Base-by-base conservation (phyloP, 2,329 filamentous ascomycete species). In the Fonsecaea monophora region DNA sequence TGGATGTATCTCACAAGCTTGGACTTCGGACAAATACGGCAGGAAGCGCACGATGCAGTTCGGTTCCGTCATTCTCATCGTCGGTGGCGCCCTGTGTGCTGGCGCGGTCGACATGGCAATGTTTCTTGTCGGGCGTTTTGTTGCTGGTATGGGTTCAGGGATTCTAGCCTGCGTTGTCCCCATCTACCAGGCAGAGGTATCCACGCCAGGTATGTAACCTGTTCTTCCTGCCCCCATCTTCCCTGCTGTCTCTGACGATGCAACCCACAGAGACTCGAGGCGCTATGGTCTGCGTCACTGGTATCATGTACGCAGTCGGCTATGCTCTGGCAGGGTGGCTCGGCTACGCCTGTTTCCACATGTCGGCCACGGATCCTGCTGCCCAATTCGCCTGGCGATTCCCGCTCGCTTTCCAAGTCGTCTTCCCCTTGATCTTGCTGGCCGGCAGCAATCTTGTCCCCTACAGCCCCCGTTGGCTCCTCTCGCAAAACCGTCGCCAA, bases 81-180 rank as follows among this genome's bases (percentile, higher is more conserved):
- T 80, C 6, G 79, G 78, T 2, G 75, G 74, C 12, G 64, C 76
- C 1, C 72, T 82, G 34, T 69, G 79, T 21, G 77, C 79, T 50
- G 65, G 82, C 13, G 79, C 78, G 3, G 71, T 82, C 13, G 80
- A 78, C 34, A 68, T 66, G 63, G 63, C 65, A 34, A 70, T 70
- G 68, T 70, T 70, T 57, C 65, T 70, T 18, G 66, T 70, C 13
- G 68, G 65, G 0, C 54, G 68, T 38, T 68, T 70, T 60, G 53
- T 70, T 34, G 60, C 65, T 34, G 68, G 84, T 60, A 85, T 85
- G 71, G 84, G 84, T 66, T 77, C 85, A 2, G 83, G 84, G 30
- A 84, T 85, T 54, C 79, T 77, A 10, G 66, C 66, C n/a, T 68
- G 66, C 34, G 62, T 68, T 18, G 67, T 66, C 34, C 60, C 60